phyloP scores from a whole-genome alignment of 2,329 filamentous ascomycete species.

The Penicillium sp. region DNA sequence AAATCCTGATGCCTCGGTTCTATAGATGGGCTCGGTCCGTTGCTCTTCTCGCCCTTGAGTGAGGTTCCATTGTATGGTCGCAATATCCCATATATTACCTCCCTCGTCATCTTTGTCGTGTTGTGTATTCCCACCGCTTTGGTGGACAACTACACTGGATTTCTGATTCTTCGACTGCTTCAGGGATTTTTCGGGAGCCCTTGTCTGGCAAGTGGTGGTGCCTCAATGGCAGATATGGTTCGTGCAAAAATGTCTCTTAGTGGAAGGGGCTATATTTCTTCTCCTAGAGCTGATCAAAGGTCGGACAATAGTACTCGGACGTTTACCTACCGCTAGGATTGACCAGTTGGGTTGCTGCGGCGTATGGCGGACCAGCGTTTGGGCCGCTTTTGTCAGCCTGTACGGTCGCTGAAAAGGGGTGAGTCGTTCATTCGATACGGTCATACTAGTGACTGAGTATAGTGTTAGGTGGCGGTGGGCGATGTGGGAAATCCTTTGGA shows the following conservation, averaged over 20 bases:
- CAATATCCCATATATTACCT: conserved; percentile 63
- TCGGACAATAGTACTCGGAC: not conserved
- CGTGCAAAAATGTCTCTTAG: not conserved
- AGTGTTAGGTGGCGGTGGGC: conserved; percentile 42
- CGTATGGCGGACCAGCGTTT: conserved; percentile 44
- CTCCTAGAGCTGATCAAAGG: not conserved
- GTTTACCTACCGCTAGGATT: conserved; percentile 25
- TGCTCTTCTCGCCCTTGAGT: conserved; percentile 63
- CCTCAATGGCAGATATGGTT: not conserved
- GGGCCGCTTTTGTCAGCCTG: conserved; percentile 46
- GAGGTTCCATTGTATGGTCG: conserved; percentile 65
- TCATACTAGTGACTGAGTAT: conserved; percentile 13
- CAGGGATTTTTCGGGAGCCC: conserved; percentile 59
- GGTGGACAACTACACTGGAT: conserved; percentile 57
- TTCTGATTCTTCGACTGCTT: conserved; percentile 63
- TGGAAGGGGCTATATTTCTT: not conserved
- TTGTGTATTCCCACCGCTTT: conserved; percentile 61
- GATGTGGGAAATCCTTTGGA: conserved; percentile 44
- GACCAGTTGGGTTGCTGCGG: conserved; percentile 16
- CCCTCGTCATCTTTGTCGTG: conserved; percentile 64
- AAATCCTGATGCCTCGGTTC: not conserved
- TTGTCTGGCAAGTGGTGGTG: conserved; percentile 1
- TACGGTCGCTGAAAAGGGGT: conserved; percentile 24
- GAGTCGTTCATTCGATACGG: not conserved
- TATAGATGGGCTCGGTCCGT: conserved; percentile 46